phyloP scores from a whole-genome alignment of 257 asterid species.

The Primulina tabacum region DNA sequence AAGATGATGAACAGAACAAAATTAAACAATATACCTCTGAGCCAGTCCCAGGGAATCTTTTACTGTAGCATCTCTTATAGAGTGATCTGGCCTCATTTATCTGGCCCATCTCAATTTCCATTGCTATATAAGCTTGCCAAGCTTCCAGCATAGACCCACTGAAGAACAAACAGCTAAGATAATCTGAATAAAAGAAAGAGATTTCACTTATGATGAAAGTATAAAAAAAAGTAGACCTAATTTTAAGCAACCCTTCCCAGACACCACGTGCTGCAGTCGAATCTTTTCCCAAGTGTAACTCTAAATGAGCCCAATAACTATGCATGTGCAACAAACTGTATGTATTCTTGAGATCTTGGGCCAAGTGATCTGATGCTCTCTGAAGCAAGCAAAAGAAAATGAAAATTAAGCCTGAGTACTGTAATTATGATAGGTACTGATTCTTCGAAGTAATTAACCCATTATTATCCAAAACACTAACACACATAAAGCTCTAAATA shows the following conservation, averaged over 20 bases:
- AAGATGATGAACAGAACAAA: conserved; percentile 9
- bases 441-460: no score
- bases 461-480: no score
- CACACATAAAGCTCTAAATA: not conserved
- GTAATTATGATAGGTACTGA: not conserved
- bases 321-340: conserved; percentile 54
- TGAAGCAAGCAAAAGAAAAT: conserved; percentile 28
- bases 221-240: conserved; percentile 41
- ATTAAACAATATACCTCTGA: conserved; percentile 65
- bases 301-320: conserved; percentile 86
- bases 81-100: conserved; percentile 86
- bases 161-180: conserved; percentile 26
- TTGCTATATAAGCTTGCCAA: conserved; percentile 75
- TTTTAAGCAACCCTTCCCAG: conserved; percentile 90
- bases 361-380: conserved; percentile 88
- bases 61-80: conserved; percentile 84
- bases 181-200: conserved; percentile 23
- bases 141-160: conserved; percentile 91
- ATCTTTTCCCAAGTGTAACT: conserved; percentile 69
- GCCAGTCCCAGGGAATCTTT: conserved; percentile 80
- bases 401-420: conserved; percentile 5
- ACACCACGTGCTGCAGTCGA: conserved; percentile 84
- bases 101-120: conserved; percentile 79
- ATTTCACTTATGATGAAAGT: conserved; percentile 4
- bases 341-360: conserved; percentile 66